These are phyloP conservation scores for Mycosarcoma mackinlayi DNA, from an alignment of 1,284 basidiomycete genomes.

Conservation along the genomic window DNA sequence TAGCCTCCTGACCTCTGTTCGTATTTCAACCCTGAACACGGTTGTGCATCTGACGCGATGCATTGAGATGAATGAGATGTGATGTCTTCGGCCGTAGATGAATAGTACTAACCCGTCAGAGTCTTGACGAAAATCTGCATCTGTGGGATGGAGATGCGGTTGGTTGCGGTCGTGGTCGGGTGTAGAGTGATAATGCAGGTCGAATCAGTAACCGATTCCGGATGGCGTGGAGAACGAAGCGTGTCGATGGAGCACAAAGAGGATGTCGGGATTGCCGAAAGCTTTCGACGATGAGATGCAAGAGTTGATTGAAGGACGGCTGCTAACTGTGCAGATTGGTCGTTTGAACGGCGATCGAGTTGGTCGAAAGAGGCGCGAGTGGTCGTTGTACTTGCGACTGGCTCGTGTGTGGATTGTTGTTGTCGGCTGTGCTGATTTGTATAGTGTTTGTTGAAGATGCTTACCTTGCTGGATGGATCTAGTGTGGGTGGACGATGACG, in stretches of 20 bases:
- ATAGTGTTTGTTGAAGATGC: conserved; percentile 18
- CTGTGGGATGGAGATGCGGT: conserved; percentile 28
- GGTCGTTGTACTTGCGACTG: conserved; percentile 6
- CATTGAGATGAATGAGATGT: conserved; percentile 12
- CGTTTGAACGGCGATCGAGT: neutral
- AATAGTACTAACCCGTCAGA: conserved; percentile 63
- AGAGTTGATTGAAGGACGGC: no score
- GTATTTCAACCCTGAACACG: no score
- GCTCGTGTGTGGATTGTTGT: conserved; percentile 4
- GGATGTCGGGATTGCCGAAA: neutral
- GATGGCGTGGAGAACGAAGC: neutral
- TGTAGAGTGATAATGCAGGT: conserved; percentile 15
- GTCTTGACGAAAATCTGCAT: conserved; percentile 68
- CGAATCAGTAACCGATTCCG: conserved; percentile 35
- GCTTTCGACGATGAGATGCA: neutral
- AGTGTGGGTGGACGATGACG: conserved; percentile 50
- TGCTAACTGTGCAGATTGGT: neutral
- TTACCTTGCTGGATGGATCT: conserved; percentile 54
- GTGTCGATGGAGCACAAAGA: conserved; percentile 16
- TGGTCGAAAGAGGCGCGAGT: neutral
- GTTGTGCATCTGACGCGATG: conserved; percentile 3
- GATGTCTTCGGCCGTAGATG: neutral
- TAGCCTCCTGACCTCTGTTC: no score
- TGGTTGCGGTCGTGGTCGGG: conserved; percentile 1
- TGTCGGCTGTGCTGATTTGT: conserved; percentile 5